Evolutionary conservation across 306 rosid genomes (phyloP).

Genomic region (Quillaja saponaria): DNA sequence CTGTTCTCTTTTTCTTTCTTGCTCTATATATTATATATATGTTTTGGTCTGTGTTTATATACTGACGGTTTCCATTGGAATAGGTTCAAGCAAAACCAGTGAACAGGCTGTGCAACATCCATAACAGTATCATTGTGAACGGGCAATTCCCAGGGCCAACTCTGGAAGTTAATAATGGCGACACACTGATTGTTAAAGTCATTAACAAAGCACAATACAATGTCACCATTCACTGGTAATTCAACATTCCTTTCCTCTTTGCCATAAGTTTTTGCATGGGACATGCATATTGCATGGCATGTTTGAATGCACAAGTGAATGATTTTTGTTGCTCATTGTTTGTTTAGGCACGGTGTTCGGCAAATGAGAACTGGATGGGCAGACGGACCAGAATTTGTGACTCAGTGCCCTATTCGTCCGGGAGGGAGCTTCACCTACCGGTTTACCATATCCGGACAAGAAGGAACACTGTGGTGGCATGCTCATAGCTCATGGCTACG

Average conservation of each 20-base stretch:
- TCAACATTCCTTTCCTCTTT: background rate
- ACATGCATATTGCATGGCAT: constrained; percentile 7
- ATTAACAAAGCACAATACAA: constrained; percentile 84
- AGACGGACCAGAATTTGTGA: constrained; percentile 93
- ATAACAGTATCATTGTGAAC: constrained; percentile 73
- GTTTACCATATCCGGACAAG: constrained; percentile 78
- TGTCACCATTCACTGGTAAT: constrained; percentile 84
- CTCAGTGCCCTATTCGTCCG: constrained; percentile 93
- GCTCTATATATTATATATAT: too few species aligned
- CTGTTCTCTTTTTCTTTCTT: too few species aligned
- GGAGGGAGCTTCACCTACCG: constrained; percentile 81
- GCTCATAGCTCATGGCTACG: constrained; percentile 98
- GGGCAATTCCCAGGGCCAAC: constrained; percentile 94
- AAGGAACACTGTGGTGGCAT: constrained; percentile 99
- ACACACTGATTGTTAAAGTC: constrained; percentile 73
- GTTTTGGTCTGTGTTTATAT: background rate
- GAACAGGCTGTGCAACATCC: constrained; percentile 99
- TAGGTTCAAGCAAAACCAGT: constrained; percentile 88
- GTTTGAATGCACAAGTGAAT: background rate
- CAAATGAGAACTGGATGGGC: constrained; percentile 95
- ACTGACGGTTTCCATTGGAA: background rate
- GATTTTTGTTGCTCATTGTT: background rate
- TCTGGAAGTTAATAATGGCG: constrained; percentile 79
- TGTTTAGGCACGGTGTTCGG: constrained; percentile 79
- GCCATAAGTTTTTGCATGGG: background rate